Evolutionary conservation across 2,329 filamentous ascomycete genomes (phyloP), one percentile per base, ranked within the genome.

Genomic region (Arthrobotrys conoides): DNA sequence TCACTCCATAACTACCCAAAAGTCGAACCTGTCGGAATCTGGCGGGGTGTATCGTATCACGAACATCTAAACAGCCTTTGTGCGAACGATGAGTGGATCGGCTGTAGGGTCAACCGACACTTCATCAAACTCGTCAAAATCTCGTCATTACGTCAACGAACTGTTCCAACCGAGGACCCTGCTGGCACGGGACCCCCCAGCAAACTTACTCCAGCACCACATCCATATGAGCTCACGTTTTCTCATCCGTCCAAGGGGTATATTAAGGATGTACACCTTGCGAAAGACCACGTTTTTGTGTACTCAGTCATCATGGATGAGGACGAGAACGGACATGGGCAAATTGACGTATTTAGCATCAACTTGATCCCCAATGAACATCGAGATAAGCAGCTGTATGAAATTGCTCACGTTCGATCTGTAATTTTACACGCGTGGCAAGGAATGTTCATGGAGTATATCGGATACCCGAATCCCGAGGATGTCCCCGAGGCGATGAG

Each of bases 71-170:
- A 72, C 48, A 78, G 75, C 18, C 63, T 78, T 27, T 78, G 75
- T 18, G 75, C 67, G 55, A 78, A 78, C 75, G 75, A 78, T 36
- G 75, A 78, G 22, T 78, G 75, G 75, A 78, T 78, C 55, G 75
- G 75, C 12, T 78, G 75, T 36, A 61, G 75, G 8, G 68, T 72
- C 36, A 78, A 68, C 57, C 44, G 64, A 41, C 68, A 78, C 20
- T 65, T 38, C 48, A 48, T 78, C 63, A 78, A 78, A 38, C 63
- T 78, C 33, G 57, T 78, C 46, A 78, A 78, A 48, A 65, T 78
- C n/a, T 71, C 68, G 1, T 78, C 75, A 8, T 27, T 78, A 36
- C 63, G 51, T 4, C 38, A 55, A 24, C 64, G 53, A 24, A 22
- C 16, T 16, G 53, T n/a, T 14, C 49, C 64, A 9, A 59, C 24